phyloP scores from a whole-genome alignment of 2,329 filamentous ascomycete genomes.

The Penicillium carneum region DNA sequence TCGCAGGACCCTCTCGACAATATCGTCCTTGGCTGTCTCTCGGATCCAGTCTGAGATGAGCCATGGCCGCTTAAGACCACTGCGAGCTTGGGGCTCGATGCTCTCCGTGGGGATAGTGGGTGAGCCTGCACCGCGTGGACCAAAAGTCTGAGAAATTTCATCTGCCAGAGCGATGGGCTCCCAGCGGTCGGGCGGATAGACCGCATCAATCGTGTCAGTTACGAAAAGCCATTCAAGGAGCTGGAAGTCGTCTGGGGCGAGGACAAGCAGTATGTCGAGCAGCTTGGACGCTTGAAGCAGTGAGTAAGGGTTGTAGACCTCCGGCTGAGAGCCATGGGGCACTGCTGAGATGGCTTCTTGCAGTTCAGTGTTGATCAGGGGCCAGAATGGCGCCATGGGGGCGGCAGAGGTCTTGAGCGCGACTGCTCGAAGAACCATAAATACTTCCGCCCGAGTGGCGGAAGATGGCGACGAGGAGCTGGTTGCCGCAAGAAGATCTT shows the following conservation, averaged over 20 bases:
- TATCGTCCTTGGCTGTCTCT: slow-evolving; percentile 62
- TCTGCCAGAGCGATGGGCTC: slow-evolving; percentile 80
- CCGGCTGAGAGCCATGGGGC: slow-evolving; percentile 71
- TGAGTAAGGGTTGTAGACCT: slow-evolving; percentile 77
- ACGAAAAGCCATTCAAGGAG: slow-evolving; percentile 98
- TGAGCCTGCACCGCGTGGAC: slow-evolving; percentile 51
- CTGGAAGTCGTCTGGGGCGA: slow-evolving; percentile 94
- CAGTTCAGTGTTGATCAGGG: slow-evolving; percentile 83
- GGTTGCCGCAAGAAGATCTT: slow-evolving; percentile 84
- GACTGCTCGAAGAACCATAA: slow-evolving; percentile 83
- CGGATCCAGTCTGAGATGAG: slow-evolving; percentile 58
- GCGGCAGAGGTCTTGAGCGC: slow-evolving; percentile 78
- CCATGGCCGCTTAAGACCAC: slow-evolving; percentile 50
- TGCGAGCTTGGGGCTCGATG: slow-evolving; percentile 37
- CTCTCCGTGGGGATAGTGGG: slow-evolving; percentile 38
- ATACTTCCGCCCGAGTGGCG: slow-evolving; percentile 84
- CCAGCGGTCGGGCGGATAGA: slow-evolving; percentile 77
- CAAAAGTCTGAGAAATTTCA: slow-evolving; percentile 79
- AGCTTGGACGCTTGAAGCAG: slow-evolving; percentile 93
- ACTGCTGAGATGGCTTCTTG: slow-evolving; percentile 80
- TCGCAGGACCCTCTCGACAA: slow-evolving; percentile 78
- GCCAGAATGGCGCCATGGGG: slow-evolving; percentile 87
- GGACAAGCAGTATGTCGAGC: slow-evolving; percentile 83
- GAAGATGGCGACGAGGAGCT: slow-evolving; percentile 90
- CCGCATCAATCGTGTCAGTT: slow-evolving; percentile 93